A percentile compares a stretch with the other conserved stretches of the same genome.
These are phyloP conservation scores for Cucurbita argyrosperma DNA, from an alignment of 306 rosid species.

Conservation along the genomic window DNA sequence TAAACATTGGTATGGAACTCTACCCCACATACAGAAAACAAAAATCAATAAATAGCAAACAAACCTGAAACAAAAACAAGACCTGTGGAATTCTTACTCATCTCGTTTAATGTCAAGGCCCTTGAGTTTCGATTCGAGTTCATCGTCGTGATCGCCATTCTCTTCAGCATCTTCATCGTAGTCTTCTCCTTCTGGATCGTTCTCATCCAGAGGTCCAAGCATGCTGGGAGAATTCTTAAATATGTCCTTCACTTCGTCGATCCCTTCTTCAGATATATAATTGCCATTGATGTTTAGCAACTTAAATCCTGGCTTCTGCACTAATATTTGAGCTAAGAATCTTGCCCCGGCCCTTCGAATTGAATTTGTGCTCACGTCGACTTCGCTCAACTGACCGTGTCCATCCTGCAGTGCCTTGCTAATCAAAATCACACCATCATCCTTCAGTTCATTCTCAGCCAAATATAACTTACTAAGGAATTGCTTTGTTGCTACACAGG, in stretches of 20 bases:
- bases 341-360: constrained; percentile 47
- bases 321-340: constrained; percentile 42
- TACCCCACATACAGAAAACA: neutral
- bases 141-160: constrained; percentile 22
- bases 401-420: constrained; percentile 42
- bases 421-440: constrained; percentile 47
- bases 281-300: constrained; percentile 36
- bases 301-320: constrained; percentile 47
- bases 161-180: constrained; percentile 32
- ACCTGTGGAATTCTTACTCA: constrained; percentile 8
- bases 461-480: constrained; percentile 38
- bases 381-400: constrained; percentile 35
- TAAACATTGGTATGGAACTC: neutral
- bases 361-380: constrained; percentile 35
- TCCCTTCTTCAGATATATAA: constrained; percentile 50
- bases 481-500: constrained; percentile 42
- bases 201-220: constrained; percentile 57
- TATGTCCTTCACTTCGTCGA: constrained; percentile 29
- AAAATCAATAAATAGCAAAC: neutral
- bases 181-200: constrained; percentile 58
- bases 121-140: constrained; percentile 44
- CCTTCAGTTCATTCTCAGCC: constrained; percentile 54
- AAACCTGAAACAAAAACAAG: neutral
- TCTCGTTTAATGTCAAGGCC: constrained; percentile 35
- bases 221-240: constrained; percentile 30